Percentiles rank a stretch among this genome's conserved stretches.
phyloP scores from a whole-genome alignment of 73 alveolate species.

The Stentor coeruleus region DNA sequence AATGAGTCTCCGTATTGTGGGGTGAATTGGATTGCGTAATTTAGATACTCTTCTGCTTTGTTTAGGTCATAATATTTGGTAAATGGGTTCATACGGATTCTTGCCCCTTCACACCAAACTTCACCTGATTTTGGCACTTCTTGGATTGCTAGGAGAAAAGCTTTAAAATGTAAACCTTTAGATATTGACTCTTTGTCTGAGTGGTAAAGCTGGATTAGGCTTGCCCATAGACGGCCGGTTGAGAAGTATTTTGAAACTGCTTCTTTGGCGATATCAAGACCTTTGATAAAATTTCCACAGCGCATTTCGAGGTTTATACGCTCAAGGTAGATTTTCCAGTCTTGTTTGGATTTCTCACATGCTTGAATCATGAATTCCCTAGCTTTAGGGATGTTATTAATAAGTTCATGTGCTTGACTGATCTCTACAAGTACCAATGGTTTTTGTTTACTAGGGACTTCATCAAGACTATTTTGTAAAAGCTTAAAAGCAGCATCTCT shows the following conservation, averaged over 20 bases:
- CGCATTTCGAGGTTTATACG: constrained; percentile 54
- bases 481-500: constrained; percentile 38
- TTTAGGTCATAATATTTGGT: constrained; percentile 38
- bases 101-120: constrained; percentile 82
- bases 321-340: constrained; percentile 39
- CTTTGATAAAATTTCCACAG: constrained; percentile 42
- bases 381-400: constrained; percentile 40
- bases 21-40: constrained; percentile 63
- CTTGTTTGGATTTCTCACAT: not conserved
- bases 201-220: constrained; percentile 51
- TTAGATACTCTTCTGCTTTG: constrained; percentile 55
- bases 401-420: constrained; percentile 56
- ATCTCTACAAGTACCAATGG: constrained; percentile 53
- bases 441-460: constrained; percentile 54
- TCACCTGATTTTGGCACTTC: constrained; percentile 75
- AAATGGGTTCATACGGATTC: constrained; percentile 48
- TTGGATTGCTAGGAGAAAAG: constrained; percentile 38
- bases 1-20: constrained; percentile 76
- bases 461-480: constrained; percentile 36
- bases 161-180: constrained; percentile 26
- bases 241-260: constrained; percentile 49
- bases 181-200: constrained; percentile 34
- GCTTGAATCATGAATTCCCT: constrained; percentile 13
- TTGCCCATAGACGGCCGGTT: constrained; percentile 73
- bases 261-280: constrained; percentile 37